Base-by-base conservation (phyloP, 305 asterid genomes). In the Fraxinus ornus region DNA sequence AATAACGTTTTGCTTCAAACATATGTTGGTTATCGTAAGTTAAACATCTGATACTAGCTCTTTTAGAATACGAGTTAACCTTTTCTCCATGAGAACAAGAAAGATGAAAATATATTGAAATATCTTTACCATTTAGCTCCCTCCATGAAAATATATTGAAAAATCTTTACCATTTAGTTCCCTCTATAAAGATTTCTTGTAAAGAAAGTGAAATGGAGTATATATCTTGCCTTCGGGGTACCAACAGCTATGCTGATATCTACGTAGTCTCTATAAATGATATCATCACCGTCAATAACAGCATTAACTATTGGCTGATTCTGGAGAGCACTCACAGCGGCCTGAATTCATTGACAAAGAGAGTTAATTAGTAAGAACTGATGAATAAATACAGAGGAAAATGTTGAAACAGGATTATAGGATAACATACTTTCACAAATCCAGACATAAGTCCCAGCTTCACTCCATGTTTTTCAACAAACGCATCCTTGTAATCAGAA, bases 181-280 rank as follows among this genome's bases (percentile, higher is more conserved):
- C 74, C 73, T 62, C 57, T 72, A 49, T 33, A 55, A 39, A 73
- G 33, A 78, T 66, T 39, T 82, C 71, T 41, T 37, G 76, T 76
- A 79, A 39, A 73, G 5, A 35, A 76, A 78, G 7, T 21, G 15
- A 84, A 76, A 83, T 24, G 76, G 78, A 30, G 35, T 49, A 8
- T 3, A 78, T 13, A 76, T 78, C 91, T 89, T 86, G 83, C 99
- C 98, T 94, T 94, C 30, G 98, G 93, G 79, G 98, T 96, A 80
- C 99, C 99, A 88, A 96, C 99, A 37, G 99, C 99, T 37, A 96
- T 93, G 88, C 98, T 96, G 86, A 96, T 96, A 84, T 96, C 99
- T 26, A 94, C 83, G 7, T 93, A 96, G 85, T 96, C 99, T 86
- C 98, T 92, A 83, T 94, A 94, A 62, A 96, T 94, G 82, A 96